These are phyloP conservation scores for Ascochyta rabiei DNA, from an alignment of 2,329 filamentous ascomycete genomes.

Conservation along the genomic window DNA sequence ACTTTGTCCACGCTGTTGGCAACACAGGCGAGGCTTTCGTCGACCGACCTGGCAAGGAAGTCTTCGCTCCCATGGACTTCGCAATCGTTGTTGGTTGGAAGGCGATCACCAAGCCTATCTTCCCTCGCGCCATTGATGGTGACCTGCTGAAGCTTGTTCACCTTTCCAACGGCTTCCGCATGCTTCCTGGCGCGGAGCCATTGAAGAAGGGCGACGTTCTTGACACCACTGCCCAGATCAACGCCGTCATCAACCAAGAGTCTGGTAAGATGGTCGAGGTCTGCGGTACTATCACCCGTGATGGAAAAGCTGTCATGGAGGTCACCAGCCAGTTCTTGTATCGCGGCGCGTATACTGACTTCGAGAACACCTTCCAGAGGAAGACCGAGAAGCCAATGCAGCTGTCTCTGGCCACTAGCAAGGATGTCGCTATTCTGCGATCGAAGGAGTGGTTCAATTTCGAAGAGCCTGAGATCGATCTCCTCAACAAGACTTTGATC, in stretches of 20 bases:
- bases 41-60: constrained; percentile 89
- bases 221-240: constrained; percentile 92
- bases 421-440: constrained; percentile 90
- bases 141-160: constrained; percentile 96
- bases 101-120: constrained; percentile 98
- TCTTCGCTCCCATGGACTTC: constrained; percentile 98
- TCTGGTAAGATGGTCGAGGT: constrained; percentile 99
- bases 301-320: constrained; percentile 90
- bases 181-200: constrained; percentile 93
- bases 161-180: constrained; percentile 95
- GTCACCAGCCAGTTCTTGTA: constrained; percentile 99
- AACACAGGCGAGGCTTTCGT: constrained; percentile 98
- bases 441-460: constrained; percentile 98
- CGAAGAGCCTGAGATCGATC: constrained; percentile 81
- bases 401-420: constrained; percentile 81
- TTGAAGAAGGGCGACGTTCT: constrained; percentile 95
- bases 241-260: constrained; percentile 97
- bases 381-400: constrained; percentile 96
- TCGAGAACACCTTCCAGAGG: constrained; percentile 97
- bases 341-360: constrained; percentile 89
- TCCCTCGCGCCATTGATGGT: constrained; percentile 93
- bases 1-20: constrained; percentile 98
- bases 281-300: constrained; percentile 91
- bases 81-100: constrained; percentile 99
- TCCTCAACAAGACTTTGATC: constrained; percentile 89